A percentile compares a stretch with the other conserved stretches of the same genome.
These are phyloP conservation scores for Penicillium sp. DNA, from an alignment of 2,329 filamentous ascomycete genomes.

Conservation along the genomic window DNA sequence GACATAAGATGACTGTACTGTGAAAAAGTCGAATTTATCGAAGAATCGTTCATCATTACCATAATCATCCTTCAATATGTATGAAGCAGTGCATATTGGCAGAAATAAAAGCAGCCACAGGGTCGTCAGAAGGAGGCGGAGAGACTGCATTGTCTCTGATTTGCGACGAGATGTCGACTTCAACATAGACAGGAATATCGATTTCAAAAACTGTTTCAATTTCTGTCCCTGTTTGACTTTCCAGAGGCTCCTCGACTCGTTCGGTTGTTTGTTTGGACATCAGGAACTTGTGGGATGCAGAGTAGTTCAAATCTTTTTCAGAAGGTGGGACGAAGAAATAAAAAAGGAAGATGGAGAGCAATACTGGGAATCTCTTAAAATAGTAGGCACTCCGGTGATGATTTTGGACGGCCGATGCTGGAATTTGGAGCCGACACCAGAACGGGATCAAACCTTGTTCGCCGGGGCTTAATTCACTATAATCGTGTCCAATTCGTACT, in stretches of 20 bases:
- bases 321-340: too few relatives aligned
- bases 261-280: too few relatives aligned
- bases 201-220: too few relatives aligned
- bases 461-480: neutral
- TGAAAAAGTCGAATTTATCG: conserved; percentile 54
- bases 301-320: too few relatives aligned
- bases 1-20: conserved; percentile 30
- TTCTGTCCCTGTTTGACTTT: too few relatives aligned
- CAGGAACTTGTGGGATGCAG: too few relatives aligned
- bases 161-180: too few relatives aligned
- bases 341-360: too few relatives aligned
- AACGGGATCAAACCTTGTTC: neutral
- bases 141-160: neutral
- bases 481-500: neutral
- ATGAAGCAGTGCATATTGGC: neutral
- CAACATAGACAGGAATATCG: too few relatives aligned
- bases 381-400: neutral
- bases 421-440: neutral
- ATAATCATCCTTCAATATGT: neutral
- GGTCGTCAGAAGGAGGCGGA: neutral
- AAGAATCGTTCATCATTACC: neutral
- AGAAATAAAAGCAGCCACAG: neutral
- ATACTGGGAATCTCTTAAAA: too few relatives aligned
- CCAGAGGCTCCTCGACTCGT: too few relatives aligned
- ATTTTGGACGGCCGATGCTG: neutral